A percentile compares a stretch with the other conserved stretches of the same genome.
Conservation (phyloP, 306 rosid genomes). For the Cucurbita ficifolia region DNA sequence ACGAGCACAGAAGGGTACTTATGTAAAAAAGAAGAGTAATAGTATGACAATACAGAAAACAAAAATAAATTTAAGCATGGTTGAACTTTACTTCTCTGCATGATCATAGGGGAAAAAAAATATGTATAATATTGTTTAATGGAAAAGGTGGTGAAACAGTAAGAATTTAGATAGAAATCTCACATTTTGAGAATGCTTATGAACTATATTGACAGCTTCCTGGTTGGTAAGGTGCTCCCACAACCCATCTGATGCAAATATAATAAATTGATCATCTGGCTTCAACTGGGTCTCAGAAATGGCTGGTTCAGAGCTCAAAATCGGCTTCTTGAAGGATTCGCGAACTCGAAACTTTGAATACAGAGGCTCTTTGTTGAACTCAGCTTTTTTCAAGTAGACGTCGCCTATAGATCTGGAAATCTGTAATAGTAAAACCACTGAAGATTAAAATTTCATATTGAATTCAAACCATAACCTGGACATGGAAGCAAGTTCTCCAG, state of each 20-base stretch:
- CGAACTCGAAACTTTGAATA: conserved; percentile 68
- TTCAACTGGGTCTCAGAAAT: conserved; percentile 49
- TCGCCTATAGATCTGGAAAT: conserved; percentile 88
- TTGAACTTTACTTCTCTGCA: background rate
- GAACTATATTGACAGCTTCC: conserved; percentile 88
- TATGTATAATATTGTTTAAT: background rate
- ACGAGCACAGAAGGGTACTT: background rate
- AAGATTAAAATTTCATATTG: background rate
- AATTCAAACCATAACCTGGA: background rate
- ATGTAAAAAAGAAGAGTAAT: background rate
- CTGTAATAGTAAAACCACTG: conserved; percentile 25
- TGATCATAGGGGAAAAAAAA: background rate
- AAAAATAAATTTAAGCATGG: background rate
- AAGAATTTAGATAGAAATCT: conserved; percentile 7
- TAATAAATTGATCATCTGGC: conserved; percentile 63
- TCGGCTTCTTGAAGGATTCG: conserved; percentile 47
- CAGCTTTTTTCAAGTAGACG: conserved; percentile 67
- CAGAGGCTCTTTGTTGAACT: conserved; percentile 81
- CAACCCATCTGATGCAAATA: conserved; percentile 90
- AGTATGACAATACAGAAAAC: background rate
- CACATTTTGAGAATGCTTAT: conserved; percentile 52
- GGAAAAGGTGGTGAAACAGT: background rate
- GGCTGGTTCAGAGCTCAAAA: conserved; percentile 75
- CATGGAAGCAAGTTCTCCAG: background rate
- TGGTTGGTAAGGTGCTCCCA: conserved; percentile 95